phyloP scores from a whole-genome alignment of 2,329 filamentous ascomycete species.

The Triangularia setosa region DNA sequence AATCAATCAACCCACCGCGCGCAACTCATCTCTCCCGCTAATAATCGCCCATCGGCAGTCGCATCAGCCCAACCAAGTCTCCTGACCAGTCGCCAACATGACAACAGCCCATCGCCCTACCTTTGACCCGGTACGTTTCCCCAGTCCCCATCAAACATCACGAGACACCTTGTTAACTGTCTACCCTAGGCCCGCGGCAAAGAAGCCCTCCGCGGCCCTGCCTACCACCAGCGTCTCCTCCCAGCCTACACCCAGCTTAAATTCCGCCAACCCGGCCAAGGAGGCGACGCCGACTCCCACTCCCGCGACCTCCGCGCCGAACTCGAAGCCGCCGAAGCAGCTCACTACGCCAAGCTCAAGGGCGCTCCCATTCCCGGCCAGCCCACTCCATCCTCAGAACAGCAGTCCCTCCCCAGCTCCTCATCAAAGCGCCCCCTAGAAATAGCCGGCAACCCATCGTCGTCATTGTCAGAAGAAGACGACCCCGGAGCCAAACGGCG shows the following conservation, averaged over 20 bases:
- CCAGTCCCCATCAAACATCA: neutral
- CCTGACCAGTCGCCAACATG: constrained; percentile 42
- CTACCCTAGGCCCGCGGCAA: constrained; percentile 73
- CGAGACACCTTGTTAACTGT: neutral
- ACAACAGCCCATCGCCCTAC: constrained; percentile 78
- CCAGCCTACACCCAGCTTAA: constrained; percentile 94
- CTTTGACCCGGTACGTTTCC: constrained; percentile 74
- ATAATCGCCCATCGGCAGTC: neutral
- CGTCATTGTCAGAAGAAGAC: constrained; percentile 47
- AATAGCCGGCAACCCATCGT: constrained; percentile 32
- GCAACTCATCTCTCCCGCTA: constrained; percentile 1
- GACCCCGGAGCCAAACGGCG: constrained; percentile 78
- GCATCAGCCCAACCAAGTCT: neutral
- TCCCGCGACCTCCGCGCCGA: constrained; percentile 81
- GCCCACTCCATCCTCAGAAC: constrained; percentile 40
- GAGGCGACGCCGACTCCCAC: constrained; percentile 68
- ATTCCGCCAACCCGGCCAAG: constrained; percentile 82
- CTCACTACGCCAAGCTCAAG: constrained; percentile 81
- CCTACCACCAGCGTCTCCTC: constrained; percentile 92
- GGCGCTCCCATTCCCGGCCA: constrained; percentile 49
- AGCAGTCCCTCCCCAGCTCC: constrained; percentile 26
- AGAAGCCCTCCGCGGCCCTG: constrained; percentile 86
- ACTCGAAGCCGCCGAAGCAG: constrained; percentile 81
- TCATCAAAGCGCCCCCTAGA: constrained; percentile 64
- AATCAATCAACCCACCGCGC: constrained; percentile 10